Evolutionary conservation across 768 basidiomycete species (phyloP).

Genomic region (Boletellus sp.): DNA sequence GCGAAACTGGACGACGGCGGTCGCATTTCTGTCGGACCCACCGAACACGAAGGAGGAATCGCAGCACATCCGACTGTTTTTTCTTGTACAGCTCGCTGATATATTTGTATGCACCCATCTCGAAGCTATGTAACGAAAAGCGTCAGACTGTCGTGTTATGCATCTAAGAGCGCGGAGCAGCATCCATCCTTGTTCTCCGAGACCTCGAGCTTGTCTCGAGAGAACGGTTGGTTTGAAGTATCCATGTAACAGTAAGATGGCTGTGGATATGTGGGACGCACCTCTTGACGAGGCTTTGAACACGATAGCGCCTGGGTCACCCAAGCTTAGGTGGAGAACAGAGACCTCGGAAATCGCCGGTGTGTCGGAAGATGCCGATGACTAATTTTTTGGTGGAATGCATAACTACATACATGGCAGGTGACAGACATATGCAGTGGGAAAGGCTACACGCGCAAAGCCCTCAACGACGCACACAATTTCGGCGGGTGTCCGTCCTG

Average conservation of each 20-base stretch:
- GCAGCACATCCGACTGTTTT: slow-evolving; percentile 95
- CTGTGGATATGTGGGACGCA: slow-evolving; percentile 16
- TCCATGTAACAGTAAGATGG: neutral
- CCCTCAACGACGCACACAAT: too few relatives aligned
- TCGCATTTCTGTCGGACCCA: slow-evolving; percentile 34
- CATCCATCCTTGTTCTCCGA: slow-evolving; percentile 24
- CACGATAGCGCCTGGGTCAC: slow-evolving; percentile 9
- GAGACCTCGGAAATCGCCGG: slow-evolving; percentile 20
- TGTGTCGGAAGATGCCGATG: slow-evolving; percentile 25
- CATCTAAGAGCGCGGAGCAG: slow-evolving; percentile 15
- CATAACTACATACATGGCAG: too few relatives aligned
- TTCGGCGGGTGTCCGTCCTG: too few relatives aligned
- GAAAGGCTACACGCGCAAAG: too few relatives aligned
- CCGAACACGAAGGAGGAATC: slow-evolving; percentile 96
- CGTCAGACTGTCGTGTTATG: slow-evolving; percentile 8
- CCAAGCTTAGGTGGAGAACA: slow-evolving; percentile 1
- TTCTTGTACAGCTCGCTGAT: slow-evolving; percentile 98
- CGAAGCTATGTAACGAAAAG: slow-evolving; percentile 36
- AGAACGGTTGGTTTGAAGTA: slow-evolving; percentile 1
- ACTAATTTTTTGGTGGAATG: neutral
- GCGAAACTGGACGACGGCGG: neutral
- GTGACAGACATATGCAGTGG: too few relatives aligned
- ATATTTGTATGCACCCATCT: slow-evolving; percentile 95
- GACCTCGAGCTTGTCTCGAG: slow-evolving; percentile 1
- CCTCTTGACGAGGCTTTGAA: slow-evolving; percentile 28